Evolutionary conservation across 164 flowering plant species (phyloP), one percentile per base, ranked within the genome.

Genomic region (Tetrastigma voinierianum): DNA sequence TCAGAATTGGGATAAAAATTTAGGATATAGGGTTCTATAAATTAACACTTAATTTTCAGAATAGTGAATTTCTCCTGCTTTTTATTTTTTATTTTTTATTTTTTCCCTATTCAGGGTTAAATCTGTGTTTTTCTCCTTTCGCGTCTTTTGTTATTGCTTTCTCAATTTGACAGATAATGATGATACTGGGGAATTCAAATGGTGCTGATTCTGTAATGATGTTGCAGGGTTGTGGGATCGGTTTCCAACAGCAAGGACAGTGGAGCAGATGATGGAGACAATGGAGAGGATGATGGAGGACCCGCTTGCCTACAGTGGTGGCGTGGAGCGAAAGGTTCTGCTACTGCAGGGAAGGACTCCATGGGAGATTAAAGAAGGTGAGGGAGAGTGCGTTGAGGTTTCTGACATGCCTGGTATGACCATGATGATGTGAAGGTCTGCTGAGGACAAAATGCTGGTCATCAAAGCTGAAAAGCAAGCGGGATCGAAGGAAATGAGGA

Each of bases 341-440:
- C 1, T 84, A 82, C 79, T 68, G 85, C 53, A 67, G 87, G 56
- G 96, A 19, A 86, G 96, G 58, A 86, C 91, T 7, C 96, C 96
- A 24, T 92, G 97, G 97, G 97, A 87, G 74, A 87, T 92, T 11
- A 87, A 86, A 64, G 97, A 92, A 71, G 76, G 77, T 0, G 87
- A 86, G 9, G 40, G 21, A 0, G 94, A 83, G 14, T 88, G 82
- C 79, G 76, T 72, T 88, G 86, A 83, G 97, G 61, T 92, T 92
- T n/a, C n/a, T 54, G 96, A 90, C 77, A 86, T 92, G 96, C 97
- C 97, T 0, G 97, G 97, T 0, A 88, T 91, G 97, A 86, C 85
- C 0, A 91, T 70, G 76, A 84, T 6, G 97, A 91, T 62, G 95
- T 91, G 16, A 91, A 84, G 79, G 78, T 89, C 2, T 89, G 87